A percentile compares a stretch with the other conserved stretches of the same genome.
Evolutionary conservation across 1,284 basidiomycete genomes (phyloP).

Genomic region (Fistulinella cinereoalba): DNA sequence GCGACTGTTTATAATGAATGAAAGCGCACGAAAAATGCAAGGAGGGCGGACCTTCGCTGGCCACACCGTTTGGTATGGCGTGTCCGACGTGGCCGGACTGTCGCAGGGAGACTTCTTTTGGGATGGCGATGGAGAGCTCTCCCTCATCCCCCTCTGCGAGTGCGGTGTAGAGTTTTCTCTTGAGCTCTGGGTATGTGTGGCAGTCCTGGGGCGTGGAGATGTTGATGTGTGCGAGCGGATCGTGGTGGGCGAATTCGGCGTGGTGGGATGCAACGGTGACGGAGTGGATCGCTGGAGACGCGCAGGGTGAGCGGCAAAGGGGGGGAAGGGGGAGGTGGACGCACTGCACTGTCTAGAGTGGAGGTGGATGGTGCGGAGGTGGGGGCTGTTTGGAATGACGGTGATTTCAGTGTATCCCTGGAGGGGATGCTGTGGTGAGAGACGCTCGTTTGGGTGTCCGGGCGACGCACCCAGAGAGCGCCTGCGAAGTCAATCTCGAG

Average conservation of each 20-base stretch:
- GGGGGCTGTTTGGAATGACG: conserved; percentile 72
- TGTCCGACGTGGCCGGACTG: conserved; percentile 51
- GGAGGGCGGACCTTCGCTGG: conserved; percentile 46
- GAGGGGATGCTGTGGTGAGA: conserved; percentile 16
- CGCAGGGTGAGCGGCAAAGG: conserved; percentile 12
- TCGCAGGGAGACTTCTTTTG: conserved; percentile 72
- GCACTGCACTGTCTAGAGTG: conserved; percentile 83
- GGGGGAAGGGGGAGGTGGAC: conserved; percentile 30
- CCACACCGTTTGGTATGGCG: conserved; percentile 37
- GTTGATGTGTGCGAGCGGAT: conserved; percentile 71
- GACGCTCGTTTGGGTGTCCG: conserved; percentile 10
- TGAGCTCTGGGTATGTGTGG: conserved; percentile 90
- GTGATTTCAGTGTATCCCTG: conserved; percentile 93
- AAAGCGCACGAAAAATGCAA: neutral
- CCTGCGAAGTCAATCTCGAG: conserved; percentile 87
- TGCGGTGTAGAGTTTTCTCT: conserved; percentile 88
- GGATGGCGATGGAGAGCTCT: conserved; percentile 89
- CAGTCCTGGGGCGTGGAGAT: conserved; percentile 78
- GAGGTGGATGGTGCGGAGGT: conserved; percentile 78
- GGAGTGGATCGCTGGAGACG: conserved; percentile 61
- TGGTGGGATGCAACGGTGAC: conserved; percentile 67
- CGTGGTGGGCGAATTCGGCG: conserved; percentile 73
- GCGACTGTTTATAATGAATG: no score
- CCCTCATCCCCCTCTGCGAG: conserved; percentile 90
- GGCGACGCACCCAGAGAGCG: conserved; percentile 59